These are phyloP conservation scores for Lichina pygmaea DNA, from an alignment of 495 filamentous ascomycete genomes.

Conservation along the genomic window DNA sequence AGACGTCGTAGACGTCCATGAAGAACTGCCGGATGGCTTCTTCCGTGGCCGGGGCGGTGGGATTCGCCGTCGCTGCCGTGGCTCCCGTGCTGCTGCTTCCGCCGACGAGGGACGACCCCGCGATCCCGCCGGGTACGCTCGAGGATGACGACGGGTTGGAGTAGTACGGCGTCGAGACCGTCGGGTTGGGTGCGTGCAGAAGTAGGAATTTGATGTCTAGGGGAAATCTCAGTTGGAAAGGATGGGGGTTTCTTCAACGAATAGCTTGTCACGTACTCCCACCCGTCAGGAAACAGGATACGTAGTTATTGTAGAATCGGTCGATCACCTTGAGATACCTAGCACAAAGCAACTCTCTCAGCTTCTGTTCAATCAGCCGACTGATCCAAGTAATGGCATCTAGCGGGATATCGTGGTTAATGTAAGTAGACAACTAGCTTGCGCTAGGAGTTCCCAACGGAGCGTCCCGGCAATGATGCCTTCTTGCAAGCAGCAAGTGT, in stretches of 20 bases:
- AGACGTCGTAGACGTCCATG: conserved; percentile 75
- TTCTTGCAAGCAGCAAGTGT: too few relatives aligned
- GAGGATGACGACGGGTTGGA: conserved; percentile 3
- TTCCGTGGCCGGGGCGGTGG: conserved; percentile 64
- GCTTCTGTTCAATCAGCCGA: too few relatives aligned
- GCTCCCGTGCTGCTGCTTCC: conserved; percentile 6
- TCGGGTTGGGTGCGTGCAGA: conserved; percentile 39
- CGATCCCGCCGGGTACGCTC: not conserved
- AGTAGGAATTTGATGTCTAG: conserved; percentile 60
- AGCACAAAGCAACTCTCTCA: not conserved
- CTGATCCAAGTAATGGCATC: too few relatives aligned
- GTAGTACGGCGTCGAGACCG: conserved; percentile 6
- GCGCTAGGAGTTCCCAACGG: too few relatives aligned
- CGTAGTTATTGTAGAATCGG: conserved; percentile 70
- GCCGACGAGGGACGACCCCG: conserved; percentile 7
- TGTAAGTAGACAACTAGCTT: too few relatives aligned
- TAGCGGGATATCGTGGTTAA: too few relatives aligned
- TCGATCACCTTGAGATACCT: conserved; percentile 94
- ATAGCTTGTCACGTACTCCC: conserved; percentile 17
- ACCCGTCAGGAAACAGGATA: conserved; percentile 75
- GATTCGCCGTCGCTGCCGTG: conserved; percentile 33
- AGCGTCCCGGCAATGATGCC: too few relatives aligned
- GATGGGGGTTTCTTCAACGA: not conserved
- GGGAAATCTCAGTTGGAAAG: not conserved
- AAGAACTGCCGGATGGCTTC: conserved; percentile 89